These are phyloP conservation scores for Arthrobotrys iridis DNA, from an alignment of 2,329 filamentous ascomycete species.

Conservation along the genomic window DNA sequence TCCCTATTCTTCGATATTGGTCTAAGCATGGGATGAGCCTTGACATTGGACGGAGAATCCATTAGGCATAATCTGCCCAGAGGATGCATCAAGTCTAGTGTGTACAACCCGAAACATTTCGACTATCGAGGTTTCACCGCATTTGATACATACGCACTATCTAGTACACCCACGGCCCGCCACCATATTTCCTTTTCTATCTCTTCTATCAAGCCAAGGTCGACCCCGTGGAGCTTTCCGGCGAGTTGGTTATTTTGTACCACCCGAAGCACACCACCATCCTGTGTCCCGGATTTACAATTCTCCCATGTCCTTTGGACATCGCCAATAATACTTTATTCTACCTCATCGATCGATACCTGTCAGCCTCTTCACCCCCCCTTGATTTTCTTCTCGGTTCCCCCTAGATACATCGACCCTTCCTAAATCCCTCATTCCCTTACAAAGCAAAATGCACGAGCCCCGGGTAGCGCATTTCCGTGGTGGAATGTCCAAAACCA, in stretches of 20 bases:
- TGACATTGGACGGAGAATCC: slow-evolving; percentile 13
- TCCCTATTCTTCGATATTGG: slow-evolving; percentile 5
- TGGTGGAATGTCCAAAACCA: slow-evolving; percentile 27
- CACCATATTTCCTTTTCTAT: slow-evolving; percentile 5
- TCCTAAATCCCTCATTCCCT: slow-evolving; percentile 51
- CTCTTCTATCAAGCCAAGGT: background rate
- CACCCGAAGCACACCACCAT: slow-evolving; percentile 34
- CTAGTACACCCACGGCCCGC: background rate
- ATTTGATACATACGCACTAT: slow-evolving; percentile 21
- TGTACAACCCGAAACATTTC: slow-evolving; percentile 52
- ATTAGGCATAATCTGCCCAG: slow-evolving; percentile 29
- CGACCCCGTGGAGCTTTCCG: slow-evolving; percentile 43
- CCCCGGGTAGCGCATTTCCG: slow-evolving; percentile 9
- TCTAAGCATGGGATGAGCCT: slow-evolving; percentile 19
- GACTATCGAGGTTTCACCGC: slow-evolving; percentile 49
- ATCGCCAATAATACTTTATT: slow-evolving; percentile 29
- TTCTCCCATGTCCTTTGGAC: slow-evolving; percentile 9
- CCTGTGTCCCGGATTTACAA: slow-evolving; percentile 25
- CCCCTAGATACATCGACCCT: slow-evolving; percentile 18
- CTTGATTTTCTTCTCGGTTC: slow-evolving; percentile 12
- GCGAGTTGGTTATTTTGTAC: slow-evolving; percentile 33
- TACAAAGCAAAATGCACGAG: slow-evolving; percentile 3
- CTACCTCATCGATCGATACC: background rate
- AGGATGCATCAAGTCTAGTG: slow-evolving; percentile 51
- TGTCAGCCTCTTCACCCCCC: background rate